A percentile compares a stretch with the other conserved stretches of the same genome.
Evolutionary conservation across 2,329 filamentous ascomycete species (phyloP).

Genomic region (Alternaria sp.): DNA sequence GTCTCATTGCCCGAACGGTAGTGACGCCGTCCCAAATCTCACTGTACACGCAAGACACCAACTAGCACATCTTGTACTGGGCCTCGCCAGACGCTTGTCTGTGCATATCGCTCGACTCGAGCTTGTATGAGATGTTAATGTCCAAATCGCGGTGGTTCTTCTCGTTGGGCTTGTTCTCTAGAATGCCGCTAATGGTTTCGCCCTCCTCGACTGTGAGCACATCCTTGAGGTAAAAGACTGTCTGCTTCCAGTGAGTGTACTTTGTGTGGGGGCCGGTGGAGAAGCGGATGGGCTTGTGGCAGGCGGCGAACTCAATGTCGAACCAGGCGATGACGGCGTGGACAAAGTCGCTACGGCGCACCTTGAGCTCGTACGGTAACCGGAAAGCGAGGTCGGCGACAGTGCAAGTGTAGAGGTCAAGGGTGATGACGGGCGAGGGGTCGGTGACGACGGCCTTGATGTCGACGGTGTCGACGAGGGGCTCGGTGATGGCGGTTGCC

Average conservation of each 20-base stretch:
- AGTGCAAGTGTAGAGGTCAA: conserved; percentile 93
- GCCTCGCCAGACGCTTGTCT: conserved; percentile 74
- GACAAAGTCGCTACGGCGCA: conserved; percentile 90
- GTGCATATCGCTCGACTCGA: conserved; percentile 77
- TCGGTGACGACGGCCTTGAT: conserved; percentile 97
- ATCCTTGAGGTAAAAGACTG: conserved; percentile 96
- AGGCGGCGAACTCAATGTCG: conserved; percentile 97
- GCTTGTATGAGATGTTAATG: conserved; percentile 83
- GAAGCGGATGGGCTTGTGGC: conserved; percentile 97
- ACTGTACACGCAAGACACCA: conserved; percentile 1
- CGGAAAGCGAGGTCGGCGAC: conserved; percentile 84
- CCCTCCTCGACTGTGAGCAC: conserved; percentile 90
- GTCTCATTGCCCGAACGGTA: conserved; percentile 3
- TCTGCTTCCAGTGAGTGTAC: conserved; percentile 99
- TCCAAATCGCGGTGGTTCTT: conserved; percentile 96
- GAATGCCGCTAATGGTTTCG: conserved; percentile 76
- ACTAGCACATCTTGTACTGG: conserved; percentile 75
- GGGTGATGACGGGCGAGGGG: conserved; percentile 81
- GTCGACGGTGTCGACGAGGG: conserved; percentile 96
- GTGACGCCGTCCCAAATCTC: background rate
- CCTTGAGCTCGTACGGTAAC: conserved; percentile 77
- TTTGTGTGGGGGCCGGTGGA: conserved; percentile 97
- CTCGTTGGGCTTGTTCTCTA: conserved; percentile 87
- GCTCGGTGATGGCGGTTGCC: conserved; percentile 90
- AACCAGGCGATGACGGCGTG: conserved; percentile 99